Evolutionary conservation across 2,329 filamentous ascomycete genomes (phyloP).

Genomic region (Botryotinia narcissicola): DNA sequence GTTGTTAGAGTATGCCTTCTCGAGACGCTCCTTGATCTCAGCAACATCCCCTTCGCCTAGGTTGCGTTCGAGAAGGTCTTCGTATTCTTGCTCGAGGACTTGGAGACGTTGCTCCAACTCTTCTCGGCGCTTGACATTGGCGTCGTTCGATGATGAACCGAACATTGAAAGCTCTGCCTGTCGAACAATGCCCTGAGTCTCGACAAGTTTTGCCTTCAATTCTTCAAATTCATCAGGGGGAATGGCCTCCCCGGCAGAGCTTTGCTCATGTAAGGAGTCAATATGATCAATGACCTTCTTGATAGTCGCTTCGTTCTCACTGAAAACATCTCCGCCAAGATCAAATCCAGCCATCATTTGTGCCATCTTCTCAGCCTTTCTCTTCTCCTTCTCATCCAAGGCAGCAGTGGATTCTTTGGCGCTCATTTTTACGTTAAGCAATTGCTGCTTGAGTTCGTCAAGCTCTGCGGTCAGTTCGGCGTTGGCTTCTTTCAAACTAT

Average conservation of each 20-base stretch:
- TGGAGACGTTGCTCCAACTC: slow-evolving; percentile 76
- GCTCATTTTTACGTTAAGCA: slow-evolving; percentile 93
- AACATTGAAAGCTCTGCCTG: slow-evolving; percentile 88
- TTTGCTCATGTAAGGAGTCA: slow-evolving; percentile 74
- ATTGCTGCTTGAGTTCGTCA: slow-evolving; percentile 93
- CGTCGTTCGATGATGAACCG: slow-evolving; percentile 61
- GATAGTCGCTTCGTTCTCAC: slow-evolving; percentile 85
- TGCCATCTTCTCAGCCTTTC: slow-evolving; percentile 98
- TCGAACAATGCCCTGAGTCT: slow-evolving; percentile 87
- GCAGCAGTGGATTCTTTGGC: slow-evolving; percentile 89
- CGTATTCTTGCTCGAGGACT: slow-evolving; percentile 76
- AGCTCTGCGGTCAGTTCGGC: slow-evolving; percentile 86
- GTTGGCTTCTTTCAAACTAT: slow-evolving; percentile 94
- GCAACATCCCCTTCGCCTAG: slow-evolving; percentile 75
- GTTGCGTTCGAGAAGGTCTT: slow-evolving; percentile 76
- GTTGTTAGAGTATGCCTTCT: slow-evolving; percentile 72
- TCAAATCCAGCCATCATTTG: slow-evolving; percentile 99
- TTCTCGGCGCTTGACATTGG: slow-evolving; percentile 64
- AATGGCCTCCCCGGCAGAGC: slow-evolving; percentile 73
- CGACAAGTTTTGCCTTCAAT: slow-evolving; percentile 74
- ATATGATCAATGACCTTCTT: slow-evolving; percentile 80
- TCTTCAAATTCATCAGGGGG: slow-evolving; percentile 77
- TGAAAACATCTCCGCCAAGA: slow-evolving; percentile 87
- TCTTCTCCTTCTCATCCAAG: slow-evolving; percentile 95
- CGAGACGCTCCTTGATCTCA: slow-evolving; percentile 77